phyloP scores from a whole-genome alignment of 106 monocot genomes.

The Allium fistulosum region DNA sequence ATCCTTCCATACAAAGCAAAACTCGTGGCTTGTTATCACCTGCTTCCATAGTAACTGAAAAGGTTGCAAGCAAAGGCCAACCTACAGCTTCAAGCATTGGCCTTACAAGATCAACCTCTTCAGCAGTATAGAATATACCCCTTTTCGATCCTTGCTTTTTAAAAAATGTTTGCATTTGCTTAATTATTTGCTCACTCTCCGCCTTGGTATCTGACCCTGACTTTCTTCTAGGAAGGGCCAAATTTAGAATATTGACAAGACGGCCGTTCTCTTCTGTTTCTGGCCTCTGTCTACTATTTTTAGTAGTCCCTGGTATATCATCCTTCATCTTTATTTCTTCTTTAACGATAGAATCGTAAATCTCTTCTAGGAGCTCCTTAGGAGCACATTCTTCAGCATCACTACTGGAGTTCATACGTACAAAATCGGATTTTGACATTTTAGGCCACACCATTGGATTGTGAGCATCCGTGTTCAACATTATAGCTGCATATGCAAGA shows the following conservation, averaged over 20 bases:
- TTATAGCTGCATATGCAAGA: slow-evolving; percentile 94
- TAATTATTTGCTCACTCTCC: slow-evolving; percentile 69
- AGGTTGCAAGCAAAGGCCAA: slow-evolving; percentile 94
- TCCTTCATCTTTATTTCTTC: slow-evolving; percentile 97
- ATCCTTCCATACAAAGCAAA: slow-evolving; percentile 95
- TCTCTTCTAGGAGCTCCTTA: slow-evolving; percentile 82
- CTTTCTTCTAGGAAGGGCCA: slow-evolving; percentile 77
- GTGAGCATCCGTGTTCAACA: slow-evolving; percentile 99
- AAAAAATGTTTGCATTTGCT: slow-evolving; percentile 78
- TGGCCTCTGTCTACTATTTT: slow-evolving; percentile 34
- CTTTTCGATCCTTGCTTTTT: slow-evolving; percentile 78
- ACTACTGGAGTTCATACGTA: slow-evolving; percentile 66
- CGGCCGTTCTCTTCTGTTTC: slow-evolving; percentile 69
- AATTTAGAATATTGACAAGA: slow-evolving; percentile 82
- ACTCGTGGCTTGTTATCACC: slow-evolving; percentile 77
- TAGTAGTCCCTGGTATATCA: slow-evolving; percentile 26
- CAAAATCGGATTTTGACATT: slow-evolving; percentile 92
- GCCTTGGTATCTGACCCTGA: slow-evolving; percentile 63
- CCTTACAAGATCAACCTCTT: slow-evolving; percentile 88
- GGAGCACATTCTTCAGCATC: slow-evolving; percentile 81
- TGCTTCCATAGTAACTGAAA: slow-evolving; percentile 96
- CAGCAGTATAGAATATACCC: slow-evolving; percentile 74
- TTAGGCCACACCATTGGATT: slow-evolving; percentile 97
- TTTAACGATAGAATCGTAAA: slow-evolving; percentile 85
- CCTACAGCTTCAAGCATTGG: slow-evolving; percentile 99